Percentiles rank a stretch among this genome's conserved stretches.
Conservation (phyloP, 2,329 filamentous ascomycete species). For the Penicillium glabrum region DNA sequence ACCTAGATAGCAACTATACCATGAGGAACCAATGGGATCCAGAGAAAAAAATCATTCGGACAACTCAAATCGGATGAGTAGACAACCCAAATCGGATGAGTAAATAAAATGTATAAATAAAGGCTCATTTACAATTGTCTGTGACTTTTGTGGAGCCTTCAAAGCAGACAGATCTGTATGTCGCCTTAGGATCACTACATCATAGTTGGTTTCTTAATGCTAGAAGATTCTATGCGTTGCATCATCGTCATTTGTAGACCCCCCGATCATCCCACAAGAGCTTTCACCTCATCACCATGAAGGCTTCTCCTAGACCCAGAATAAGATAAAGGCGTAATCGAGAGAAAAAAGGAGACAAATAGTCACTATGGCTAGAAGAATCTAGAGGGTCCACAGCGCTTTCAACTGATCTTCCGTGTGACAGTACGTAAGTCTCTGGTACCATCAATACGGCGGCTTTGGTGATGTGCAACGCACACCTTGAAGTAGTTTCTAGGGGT, state of each 20-base stretch:
- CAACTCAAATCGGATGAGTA: too few species aligned
- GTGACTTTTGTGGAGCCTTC: background rate
- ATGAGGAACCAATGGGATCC: background rate
- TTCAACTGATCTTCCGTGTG: constrained; percentile 6
- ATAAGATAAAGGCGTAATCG: background rate
- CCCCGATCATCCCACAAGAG: background rate
- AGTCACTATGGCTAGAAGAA: background rate
- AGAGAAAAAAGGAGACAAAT: background rate
- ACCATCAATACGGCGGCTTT: background rate
- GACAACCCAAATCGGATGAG: background rate
- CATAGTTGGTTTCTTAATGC: constrained; percentile 8
- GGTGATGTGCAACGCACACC: background rate
- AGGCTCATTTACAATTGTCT: background rate
- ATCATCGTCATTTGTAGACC: constrained; percentile 17
- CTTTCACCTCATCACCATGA: background rate
- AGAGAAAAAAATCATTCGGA: background rate
- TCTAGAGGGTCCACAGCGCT: constrained; percentile 2
- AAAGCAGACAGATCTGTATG: background rate
- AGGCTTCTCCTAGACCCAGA: background rate
- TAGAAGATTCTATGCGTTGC: constrained; percentile 21
- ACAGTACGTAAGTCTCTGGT: background rate
- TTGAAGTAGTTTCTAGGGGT: background rate
- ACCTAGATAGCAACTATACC: background rate
- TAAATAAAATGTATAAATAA: background rate
- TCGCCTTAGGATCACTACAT: constrained; percentile 10